Percentiles rank a stretch among this genome's conserved stretches.
Conservation (phyloP, 2,329 filamentous ascomycete genomes). For the Fusarium decemcellulare region DNA sequence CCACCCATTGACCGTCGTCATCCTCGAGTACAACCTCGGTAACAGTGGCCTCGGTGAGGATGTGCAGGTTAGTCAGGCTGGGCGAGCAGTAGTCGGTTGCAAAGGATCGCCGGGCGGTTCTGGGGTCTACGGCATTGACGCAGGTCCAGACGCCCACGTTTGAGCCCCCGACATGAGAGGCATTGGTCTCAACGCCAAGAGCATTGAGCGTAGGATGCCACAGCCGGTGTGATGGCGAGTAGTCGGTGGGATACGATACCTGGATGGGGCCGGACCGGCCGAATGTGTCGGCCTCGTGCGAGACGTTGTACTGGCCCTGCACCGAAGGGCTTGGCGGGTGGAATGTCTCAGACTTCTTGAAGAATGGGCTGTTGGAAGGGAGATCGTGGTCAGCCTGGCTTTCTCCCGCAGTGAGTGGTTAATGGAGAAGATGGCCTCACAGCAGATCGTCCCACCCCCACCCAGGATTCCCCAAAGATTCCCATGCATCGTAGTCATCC, state of each 20-base stretch:
- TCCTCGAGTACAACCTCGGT: conserved; percentile 45
- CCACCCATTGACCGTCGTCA: conserved; percentile 27
- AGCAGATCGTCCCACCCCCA: conserved; percentile 67
- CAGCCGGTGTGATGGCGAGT: conserved; percentile 57
- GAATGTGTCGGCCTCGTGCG: conserved; percentile 57
- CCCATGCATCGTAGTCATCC: conserved; percentile 70
- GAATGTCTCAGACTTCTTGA: conserved; percentile 65
- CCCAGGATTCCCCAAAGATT: conserved; percentile 68
- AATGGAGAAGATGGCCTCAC: conserved; percentile 42
- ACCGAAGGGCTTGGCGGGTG: conserved; percentile 55
- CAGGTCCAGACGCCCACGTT: conserved; percentile 65
- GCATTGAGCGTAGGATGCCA: conserved; percentile 64
- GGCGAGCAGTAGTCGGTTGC: conserved; percentile 60
- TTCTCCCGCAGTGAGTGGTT: background rate
- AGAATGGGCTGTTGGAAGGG: conserved; percentile 58
- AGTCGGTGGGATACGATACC: conserved; percentile 60
- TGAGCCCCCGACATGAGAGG: conserved; percentile 64
- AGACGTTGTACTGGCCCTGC: conserved; percentile 52
- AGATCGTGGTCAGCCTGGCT: conserved; percentile 12
- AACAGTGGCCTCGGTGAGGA: conserved; percentile 50
- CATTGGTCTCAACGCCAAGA: conserved; percentile 57
- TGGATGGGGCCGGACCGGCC: conserved; percentile 64
- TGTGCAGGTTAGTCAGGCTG: conserved; percentile 58
- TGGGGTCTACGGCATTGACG: conserved; percentile 63
- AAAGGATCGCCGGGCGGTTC: conserved; percentile 63